phyloP scores from a whole-genome alignment of 1,284 basidiomycete genomes.

The Moesziomyces antarcticus region DNA sequence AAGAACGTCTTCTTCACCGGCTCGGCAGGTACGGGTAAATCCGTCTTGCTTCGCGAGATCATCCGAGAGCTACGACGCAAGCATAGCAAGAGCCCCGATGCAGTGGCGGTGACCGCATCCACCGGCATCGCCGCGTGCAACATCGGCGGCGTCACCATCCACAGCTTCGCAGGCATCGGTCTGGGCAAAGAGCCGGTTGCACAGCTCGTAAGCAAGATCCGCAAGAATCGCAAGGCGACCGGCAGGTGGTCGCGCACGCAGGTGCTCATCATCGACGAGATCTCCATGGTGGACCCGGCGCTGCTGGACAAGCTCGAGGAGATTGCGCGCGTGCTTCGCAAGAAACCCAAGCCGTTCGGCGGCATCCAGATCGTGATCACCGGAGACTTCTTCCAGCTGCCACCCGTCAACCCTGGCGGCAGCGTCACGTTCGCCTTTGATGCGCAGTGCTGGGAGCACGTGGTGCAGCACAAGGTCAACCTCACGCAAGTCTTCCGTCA shows the following conservation, averaged over 20 bases:
- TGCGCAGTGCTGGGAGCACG: constrained; percentile 81
- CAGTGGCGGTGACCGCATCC: constrained; percentile 86
- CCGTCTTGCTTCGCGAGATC: constrained; percentile 89
- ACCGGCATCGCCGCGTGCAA: constrained; percentile 91
- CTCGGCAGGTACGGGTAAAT: constrained; percentile 92
- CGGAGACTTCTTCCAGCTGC: constrained; percentile 96
- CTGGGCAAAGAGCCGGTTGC: constrained; percentile 79
- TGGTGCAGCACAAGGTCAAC: constrained; percentile 82
- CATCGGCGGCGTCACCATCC: constrained; percentile 90
- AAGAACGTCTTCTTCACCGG: constrained; percentile 96
- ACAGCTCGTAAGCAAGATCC: constrained; percentile 75
- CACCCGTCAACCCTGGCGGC: constrained; percentile 78
- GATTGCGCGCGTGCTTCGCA: constrained; percentile 76
- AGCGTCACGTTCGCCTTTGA: constrained; percentile 75
- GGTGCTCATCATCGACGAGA: constrained; percentile 93
- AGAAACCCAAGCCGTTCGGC: constrained; percentile 79
- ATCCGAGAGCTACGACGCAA: constrained; percentile 76
- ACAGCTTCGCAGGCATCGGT: constrained; percentile 90
- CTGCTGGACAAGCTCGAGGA: constrained; percentile 88
- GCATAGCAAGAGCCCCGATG: constrained; percentile 71
- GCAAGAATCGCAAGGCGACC: constrained; percentile 77
- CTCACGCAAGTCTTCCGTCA: constrained; percentile 87
- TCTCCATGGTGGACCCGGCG: constrained; percentile 93
- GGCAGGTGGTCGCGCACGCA: constrained; percentile 78
- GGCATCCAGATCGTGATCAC: constrained; percentile 93